phyloP scores from a whole-genome alignment of 306 rosid species.

The Albizia julibrissin region DNA sequence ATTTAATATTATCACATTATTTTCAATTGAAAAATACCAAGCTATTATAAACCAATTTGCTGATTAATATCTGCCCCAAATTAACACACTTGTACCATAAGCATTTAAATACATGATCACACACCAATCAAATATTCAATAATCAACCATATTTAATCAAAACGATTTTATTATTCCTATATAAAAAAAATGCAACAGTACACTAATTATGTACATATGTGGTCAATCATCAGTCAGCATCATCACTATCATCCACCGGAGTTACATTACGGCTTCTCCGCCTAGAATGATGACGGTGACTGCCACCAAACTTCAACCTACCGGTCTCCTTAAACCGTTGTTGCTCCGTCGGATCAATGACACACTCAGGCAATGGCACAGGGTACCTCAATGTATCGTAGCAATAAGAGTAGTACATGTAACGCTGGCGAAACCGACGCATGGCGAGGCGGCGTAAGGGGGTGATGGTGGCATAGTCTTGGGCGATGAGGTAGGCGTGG shows the following conservation, averaged over 20 bases:
- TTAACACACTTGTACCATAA: neutral
- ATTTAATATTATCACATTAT: neutral
- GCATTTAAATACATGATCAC: neutral
- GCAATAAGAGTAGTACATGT: slow-evolving; percentile 92
- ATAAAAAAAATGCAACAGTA: neutral
- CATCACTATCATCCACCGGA: slow-evolving; percentile 28
- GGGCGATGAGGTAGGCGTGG: slow-evolving; percentile 38
- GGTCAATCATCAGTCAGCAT: slow-evolving; percentile 35
- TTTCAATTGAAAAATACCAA: neutral
- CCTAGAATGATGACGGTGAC: slow-evolving; percentile 63
- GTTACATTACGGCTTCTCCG: slow-evolving; percentile 42
- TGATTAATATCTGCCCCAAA: neutral
- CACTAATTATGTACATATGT: slow-evolving; percentile 37
- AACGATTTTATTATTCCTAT: slow-evolving; percentile 23
- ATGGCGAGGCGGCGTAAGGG: slow-evolving; percentile 57
- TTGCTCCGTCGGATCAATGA: slow-evolving; percentile 54
- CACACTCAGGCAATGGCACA: slow-evolving; percentile 70
- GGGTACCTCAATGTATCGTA: slow-evolving; percentile 73
- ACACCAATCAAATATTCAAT: neutral
- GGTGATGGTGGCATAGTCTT: slow-evolving; percentile 47
- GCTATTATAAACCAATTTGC: neutral
- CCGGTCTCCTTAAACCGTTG: slow-evolving; percentile 68
- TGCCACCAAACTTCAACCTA: slow-evolving; percentile 75
- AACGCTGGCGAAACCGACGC: slow-evolving; percentile 77
- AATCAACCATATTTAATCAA: neutral